Conservation (phyloP, 176 grass and related monocot genomes). For the Ananas comosus region DNA sequence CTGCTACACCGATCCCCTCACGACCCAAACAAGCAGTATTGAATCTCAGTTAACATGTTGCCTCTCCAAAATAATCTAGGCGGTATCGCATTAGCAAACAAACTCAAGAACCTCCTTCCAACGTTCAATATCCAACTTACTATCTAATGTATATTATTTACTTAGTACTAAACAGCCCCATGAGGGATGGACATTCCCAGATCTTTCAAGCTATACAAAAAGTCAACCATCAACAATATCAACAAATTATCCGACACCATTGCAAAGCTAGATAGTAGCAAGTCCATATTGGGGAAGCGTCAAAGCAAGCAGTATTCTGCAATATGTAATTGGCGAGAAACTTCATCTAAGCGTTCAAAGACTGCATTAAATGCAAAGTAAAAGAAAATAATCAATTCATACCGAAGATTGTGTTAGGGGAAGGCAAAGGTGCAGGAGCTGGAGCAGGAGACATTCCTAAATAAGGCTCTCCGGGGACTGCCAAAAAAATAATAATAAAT, state of each 20-base stretch:
- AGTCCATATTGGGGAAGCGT: too few species aligned
- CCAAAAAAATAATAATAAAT: conserved; percentile 15
- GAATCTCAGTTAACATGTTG: neutral
- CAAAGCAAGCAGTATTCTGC: too few species aligned
- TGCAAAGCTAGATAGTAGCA: too few species aligned
- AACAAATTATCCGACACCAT: too few species aligned
- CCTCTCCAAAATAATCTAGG: neutral
- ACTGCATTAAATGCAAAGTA: neutral
- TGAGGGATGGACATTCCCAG: neutral
- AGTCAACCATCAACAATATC: neutral
- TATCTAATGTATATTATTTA: neutral
- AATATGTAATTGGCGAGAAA: neutral
- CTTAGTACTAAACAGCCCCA: neutral
- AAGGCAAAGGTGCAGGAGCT: conserved; percentile 43
- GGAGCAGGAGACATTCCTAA: conserved; percentile 29
- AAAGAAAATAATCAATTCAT: conserved; percentile 1
- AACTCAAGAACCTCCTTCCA: neutral
- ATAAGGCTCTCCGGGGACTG: conserved; percentile 75
- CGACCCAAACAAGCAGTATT: neutral
- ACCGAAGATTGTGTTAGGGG: conserved; percentile 46
- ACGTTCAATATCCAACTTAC: neutral
- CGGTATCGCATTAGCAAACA: neutral
- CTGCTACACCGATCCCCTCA: neutral
- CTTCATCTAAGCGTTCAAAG: neutral
- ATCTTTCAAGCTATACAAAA: neutral